Base-by-base conservation (phyloP, 768 basidiomycete species). In the Tulasnella sp. region DNA sequence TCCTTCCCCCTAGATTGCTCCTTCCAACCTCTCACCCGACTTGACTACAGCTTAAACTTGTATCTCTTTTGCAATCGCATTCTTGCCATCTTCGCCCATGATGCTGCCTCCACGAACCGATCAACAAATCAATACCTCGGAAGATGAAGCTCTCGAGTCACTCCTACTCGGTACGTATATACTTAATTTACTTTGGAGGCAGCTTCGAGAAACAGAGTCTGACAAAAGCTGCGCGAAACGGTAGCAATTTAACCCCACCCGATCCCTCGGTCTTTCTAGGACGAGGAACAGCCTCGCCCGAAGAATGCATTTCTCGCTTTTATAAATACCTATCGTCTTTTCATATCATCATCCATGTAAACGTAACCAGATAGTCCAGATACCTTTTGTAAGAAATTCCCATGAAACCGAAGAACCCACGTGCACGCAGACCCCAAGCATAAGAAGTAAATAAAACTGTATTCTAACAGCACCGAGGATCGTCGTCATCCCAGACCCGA, bases 161-260 rank as follows among this genome's bases (percentile, higher is more conserved):
- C 73, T 74, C 27, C 24, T 74, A n/a, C 44, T 74, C 18, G 73
- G 73, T 74, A 74, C 38, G 73, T 40, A n/a, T 40, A n/a, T 12
- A 2, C 12, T 68, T 68, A 12, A 52, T 27, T 68, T 18, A 31
- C 18, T 31, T n/a, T n/a, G n/a, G 27, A 68, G 36, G 27, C 24
- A 6, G 12, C n/a, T 52, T 10, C 21, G n/a, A 52, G 24, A 5
- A 52, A 10, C 52, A 24, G 24, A 52, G 8, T 24, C 52, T 52
- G 24, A 52, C 52, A 5, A 8, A 52, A 24, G 0, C 1, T 10
- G 52, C 8, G 4, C 6, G 21, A n/a, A n/a, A 24, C 21, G n/a
- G 24, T n/a, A 52, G 52, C 52, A n/a, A 52, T 52, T 10, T 52
- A 52, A 44, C 44, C 16, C 19, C 3, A 18, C 14, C 16, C 44